A percentile compares a stretch with the other conserved stretches of the same genome.
phyloP scores from a whole-genome alignment of 108 stramenopile species.

The Cyclotella distinguenda region DNA sequence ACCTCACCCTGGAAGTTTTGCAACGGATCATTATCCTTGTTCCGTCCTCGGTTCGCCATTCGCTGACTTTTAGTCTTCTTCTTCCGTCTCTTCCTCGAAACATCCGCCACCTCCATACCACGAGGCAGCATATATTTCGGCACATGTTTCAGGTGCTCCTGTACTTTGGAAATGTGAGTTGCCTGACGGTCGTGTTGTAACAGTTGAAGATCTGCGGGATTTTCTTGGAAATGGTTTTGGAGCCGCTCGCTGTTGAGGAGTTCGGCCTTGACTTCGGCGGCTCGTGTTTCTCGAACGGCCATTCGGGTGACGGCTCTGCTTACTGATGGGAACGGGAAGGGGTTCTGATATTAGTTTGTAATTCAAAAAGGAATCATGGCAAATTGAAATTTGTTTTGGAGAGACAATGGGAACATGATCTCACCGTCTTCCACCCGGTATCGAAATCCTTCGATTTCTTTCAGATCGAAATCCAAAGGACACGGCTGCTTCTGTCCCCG shows the following conservation, averaged over 20 bases:
- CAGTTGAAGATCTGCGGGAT: constrained; percentile 87
- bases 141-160: constrained; percentile 88
- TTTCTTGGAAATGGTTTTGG: constrained; percentile 92
- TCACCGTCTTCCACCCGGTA: constrained; percentile 95
- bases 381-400: not conserved
- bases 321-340: constrained; percentile 19
- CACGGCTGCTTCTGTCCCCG: constrained; percentile 78
- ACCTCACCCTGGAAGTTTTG: constrained; percentile 82
- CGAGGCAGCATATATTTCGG: constrained; percentile 93
- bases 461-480: constrained; percentile 92
- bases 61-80: constrained; percentile 55
- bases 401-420: not conserved
- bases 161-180: constrained; percentile 77
- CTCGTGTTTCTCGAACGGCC: constrained; percentile 88
- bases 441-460: constrained; percentile 94
- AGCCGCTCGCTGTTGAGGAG: constrained; percentile 93
- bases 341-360: too few relatives aligned
- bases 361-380: not conserved
- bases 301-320: constrained; percentile 84
- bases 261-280: constrained; percentile 91
- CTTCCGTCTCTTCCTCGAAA: constrained; percentile 80
- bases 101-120: constrained; percentile 88
- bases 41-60: constrained; percentile 31
- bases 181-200: constrained; percentile 83
- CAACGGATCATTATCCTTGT: constrained; percentile 88